Evolutionary conservation across 345 rosid species (phyloP).

Genomic region (Rhodamnia argentea): DNA sequence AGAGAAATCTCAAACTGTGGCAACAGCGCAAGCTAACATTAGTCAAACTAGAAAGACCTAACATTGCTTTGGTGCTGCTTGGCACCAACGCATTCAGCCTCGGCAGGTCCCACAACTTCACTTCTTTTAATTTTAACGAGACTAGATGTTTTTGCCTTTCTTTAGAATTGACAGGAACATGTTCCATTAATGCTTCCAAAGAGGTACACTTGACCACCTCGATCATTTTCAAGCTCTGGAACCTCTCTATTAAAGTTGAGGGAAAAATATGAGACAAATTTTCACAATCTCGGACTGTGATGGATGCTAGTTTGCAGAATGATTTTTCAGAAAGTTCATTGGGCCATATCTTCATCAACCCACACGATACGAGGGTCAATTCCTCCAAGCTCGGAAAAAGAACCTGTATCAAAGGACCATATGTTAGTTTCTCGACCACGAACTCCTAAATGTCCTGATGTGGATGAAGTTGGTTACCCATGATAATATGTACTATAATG

Average conservation of each 20-base stretch:
- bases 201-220: not conserved
- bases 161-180: rapidly evolving
- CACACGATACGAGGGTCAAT: not conserved
- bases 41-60: not conserved
- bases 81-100: not conserved
- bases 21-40: not conserved
- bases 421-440: too few relatives aligned
- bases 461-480: too few relatives aligned
- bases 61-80: not conserved
- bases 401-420: not conserved
- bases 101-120: not conserved
- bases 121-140: not conserved
- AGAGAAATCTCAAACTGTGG: not conserved
- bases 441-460: too few relatives aligned
- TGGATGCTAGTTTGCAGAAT: not conserved
- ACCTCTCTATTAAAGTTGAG: not conserved
- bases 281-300: not conserved
- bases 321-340: not conserved
- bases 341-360: not conserved
- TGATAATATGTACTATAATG: too few relatives aligned
- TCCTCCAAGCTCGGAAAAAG: not conserved
- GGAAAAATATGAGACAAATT: not conserved
- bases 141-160: not conserved
- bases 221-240: not conserved
- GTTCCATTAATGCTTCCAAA: not conserved